Base-by-base conservation (phyloP, 345 rosid genomes). In the Citrus trifoliata region DNA sequence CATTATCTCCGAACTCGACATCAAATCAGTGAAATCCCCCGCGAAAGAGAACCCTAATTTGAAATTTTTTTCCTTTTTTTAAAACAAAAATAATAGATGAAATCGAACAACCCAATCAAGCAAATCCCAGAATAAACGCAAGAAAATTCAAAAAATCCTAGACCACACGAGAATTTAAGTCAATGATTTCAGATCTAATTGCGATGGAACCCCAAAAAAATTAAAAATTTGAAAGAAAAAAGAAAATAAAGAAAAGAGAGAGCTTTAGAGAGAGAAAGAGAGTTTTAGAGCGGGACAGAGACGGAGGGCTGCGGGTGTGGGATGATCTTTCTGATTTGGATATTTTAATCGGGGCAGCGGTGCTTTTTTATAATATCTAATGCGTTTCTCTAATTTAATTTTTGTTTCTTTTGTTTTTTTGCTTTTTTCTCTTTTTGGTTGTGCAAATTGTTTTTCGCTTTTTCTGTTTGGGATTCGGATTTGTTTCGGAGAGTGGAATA, bases 1-100 rank as follows among this genome's bases (percentile, higher is more conserved):
- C 81, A 79, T 76, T n/a, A 83, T 85, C 87, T 89, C 88, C 35
- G 85, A 78, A 71, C 77, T 81, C 87, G 83, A 88, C 88, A 85
- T 87, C 76, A 60, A 72, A 10, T 25, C 40, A 24, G 13, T 33
- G 18, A 74, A 35, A 27, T 40, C 12, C n/a, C 35, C 65, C 72
- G 46, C 30, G 63, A 12, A 75, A 33, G 42, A 37, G 66, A 77
- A 60, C 71, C 76, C 81, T 59, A 79, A 64, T 59, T 30, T 37
- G 38, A 33, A 46, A 18, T 35, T 25, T 63, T 35, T 35, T 35
- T 35, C 6, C 37, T 33, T 4, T 35, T 46, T 46, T 40, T 10
- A 2, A 42, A 2, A 42, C 4, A 19, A 24, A 46, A 14, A 37
- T 7, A 55, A 8, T 21, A 1, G 22, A 32, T 19, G 67, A 38